These are phyloP conservation scores for Gonium pectorale DNA, from an alignment of 139 green algal genomes.

Conservation along the genomic window DNA sequence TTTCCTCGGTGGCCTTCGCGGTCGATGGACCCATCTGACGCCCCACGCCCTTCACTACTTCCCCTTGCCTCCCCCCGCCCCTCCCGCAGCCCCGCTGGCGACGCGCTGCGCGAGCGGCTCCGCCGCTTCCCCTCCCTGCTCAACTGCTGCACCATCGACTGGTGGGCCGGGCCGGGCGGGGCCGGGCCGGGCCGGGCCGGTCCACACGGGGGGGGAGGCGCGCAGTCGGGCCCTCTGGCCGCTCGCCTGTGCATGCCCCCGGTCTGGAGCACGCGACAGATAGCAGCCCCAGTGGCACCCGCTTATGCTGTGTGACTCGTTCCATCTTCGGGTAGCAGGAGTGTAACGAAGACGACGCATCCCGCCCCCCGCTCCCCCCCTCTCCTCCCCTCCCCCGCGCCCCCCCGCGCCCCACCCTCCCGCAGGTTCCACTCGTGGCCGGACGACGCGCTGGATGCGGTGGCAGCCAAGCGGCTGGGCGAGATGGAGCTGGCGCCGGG, in stretches of 20 bases:
- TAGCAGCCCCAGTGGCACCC: too few species aligned
- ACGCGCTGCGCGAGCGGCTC: conserved; percentile 69
- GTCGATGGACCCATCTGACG: too few species aligned
- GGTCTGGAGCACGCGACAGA: too few species aligned
- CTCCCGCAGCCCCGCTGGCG: conserved; percentile 74
- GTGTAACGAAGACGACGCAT: too few species aligned
- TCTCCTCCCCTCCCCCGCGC: not conserved
- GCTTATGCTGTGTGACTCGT: too few species aligned
- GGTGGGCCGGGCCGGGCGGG: conserved; percentile 25
- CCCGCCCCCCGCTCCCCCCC: not conserved
- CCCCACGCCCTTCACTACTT: not conserved
- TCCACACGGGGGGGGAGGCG: too few species aligned
- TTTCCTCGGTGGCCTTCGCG: too few species aligned
- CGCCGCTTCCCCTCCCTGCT: conserved; percentile 72
- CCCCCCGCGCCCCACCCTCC: not conserved
- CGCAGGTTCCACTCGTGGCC: conserved; percentile 60
- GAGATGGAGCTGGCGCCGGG: conserved; percentile 36
- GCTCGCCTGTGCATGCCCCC: too few species aligned
- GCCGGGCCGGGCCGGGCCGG: too few species aligned
- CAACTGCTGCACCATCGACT: conserved; percentile 76
- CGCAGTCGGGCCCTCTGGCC: too few species aligned
- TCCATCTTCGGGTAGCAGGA: too few species aligned
- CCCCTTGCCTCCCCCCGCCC: conserved; percentile 38
- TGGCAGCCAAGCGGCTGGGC: conserved; percentile 67
- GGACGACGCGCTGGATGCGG: conserved; percentile 67